Conservation (phyloP, 1,284 basidiomycete genomes). For the Tylopilus sp. region DNA sequence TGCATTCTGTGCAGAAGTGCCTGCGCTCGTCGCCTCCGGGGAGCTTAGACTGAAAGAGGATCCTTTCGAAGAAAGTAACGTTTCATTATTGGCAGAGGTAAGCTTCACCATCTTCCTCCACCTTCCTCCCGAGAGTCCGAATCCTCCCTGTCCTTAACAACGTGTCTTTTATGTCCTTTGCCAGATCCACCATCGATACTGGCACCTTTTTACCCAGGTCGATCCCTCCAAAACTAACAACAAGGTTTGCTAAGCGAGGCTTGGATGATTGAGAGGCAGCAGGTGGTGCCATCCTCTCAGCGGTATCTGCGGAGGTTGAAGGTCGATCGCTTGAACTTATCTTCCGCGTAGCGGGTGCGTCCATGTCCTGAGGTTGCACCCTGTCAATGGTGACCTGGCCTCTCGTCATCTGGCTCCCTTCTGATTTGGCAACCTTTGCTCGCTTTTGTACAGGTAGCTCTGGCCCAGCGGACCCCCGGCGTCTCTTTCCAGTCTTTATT, state of each 20-base stretch:
- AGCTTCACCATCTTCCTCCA: conserved; percentile 20
- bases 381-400: background rate
- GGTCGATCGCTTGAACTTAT: background rate
- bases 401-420: background rate
- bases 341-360: background rate
- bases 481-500: conserved; percentile 15
- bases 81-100: conserved; percentile 14
- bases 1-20: conserved; percentile 15
- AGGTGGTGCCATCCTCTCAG: background rate
- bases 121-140: conserved; percentile 17
- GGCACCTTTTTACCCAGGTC: conserved; percentile 2
- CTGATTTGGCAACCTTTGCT: conserved; percentile 2
- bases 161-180: conserved; percentile 4
- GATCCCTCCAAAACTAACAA: conserved; percentile 16
- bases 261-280: background rate
- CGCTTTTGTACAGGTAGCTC: conserved; percentile 15
- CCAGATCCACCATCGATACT: conserved; percentile 9
- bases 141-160: conserved; percentile 32
- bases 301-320: background rate
- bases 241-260: conserved; percentile 23
- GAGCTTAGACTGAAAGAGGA: conserved; percentile 18
- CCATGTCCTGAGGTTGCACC: background rate
- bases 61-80: conserved; percentile 1
- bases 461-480: conserved; percentile 4
- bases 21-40: conserved; percentile 13